Percentiles rank a stretch among this genome's conserved stretches.
phyloP scores from a whole-genome alignment of 805 yeast genomes.

The Zygosaccharomyces siamensis region DNA sequence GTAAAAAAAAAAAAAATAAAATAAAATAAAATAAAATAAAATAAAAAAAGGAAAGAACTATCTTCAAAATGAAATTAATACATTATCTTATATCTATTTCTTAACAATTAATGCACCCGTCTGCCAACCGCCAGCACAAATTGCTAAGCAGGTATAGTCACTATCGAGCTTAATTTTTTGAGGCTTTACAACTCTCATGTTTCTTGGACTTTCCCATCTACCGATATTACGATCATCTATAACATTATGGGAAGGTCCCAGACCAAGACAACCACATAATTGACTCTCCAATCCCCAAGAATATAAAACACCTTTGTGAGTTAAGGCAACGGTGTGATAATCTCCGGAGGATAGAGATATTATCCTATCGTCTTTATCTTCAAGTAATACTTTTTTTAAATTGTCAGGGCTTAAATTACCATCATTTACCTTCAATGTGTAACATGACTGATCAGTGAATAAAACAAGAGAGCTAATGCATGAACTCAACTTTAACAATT shows the following conservation, averaged over 20 bases:
- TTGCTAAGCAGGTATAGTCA: conserved; percentile 48
- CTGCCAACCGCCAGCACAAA: conserved; percentile 80
- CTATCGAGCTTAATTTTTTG: conserved; percentile 35
- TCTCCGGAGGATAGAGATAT: conserved; percentile 65
- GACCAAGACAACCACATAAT: conserved; percentile 65
- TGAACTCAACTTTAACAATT: conserved; percentile 50
- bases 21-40: too few relatives aligned
- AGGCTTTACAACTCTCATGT: conserved; percentile 42
- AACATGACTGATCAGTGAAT: conserved; percentile 47
- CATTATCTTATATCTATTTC: conserved; percentile 1
- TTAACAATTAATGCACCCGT: conserved; percentile 54
- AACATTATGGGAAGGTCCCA: conserved; percentile 39
- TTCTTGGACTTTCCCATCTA: conserved; percentile 30
- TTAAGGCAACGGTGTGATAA: conserved; percentile 62
- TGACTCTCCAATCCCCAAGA: conserved; percentile 67
- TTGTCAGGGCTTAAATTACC: conserved; percentile 16
- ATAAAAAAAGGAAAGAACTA: too few relatives aligned
- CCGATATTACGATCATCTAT: conserved; percentile 26
- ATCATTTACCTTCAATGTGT: conserved; percentile 19
- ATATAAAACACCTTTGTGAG: conserved; percentile 49
- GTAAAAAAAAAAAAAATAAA: too few relatives aligned
- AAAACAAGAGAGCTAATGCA: conserved; percentile 51
- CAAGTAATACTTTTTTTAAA: conserved; percentile 17
- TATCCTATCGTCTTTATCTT: conserved; percentile 42
- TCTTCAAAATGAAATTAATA: not conserved